These are phyloP conservation scores for Colletotrichum graminicola DNA, from an alignment of 2,329 filamentous ascomycete species.

Conservation along the genomic window DNA sequence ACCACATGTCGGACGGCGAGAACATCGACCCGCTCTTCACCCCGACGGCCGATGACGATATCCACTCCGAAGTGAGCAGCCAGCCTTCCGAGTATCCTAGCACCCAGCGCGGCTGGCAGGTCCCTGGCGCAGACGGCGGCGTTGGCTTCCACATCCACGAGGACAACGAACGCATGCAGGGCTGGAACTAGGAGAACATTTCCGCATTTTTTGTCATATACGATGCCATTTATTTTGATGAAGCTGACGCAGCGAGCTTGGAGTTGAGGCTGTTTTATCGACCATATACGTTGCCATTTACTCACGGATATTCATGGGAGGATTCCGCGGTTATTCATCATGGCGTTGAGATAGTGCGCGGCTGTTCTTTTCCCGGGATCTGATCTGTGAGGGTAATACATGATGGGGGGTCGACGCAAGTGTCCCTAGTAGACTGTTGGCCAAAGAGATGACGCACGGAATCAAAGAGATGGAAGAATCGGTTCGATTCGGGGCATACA, in stretches of 20 bases:
- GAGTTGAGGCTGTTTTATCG: conserved; percentile 28
- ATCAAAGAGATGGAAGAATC: not conserved
- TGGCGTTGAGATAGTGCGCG: conserved; percentile 31
- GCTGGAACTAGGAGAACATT: conserved; percentile 19
- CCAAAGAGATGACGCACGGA: not conserved
- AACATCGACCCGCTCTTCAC: conserved; percentile 60
- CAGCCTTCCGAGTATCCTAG: conserved; percentile 69
- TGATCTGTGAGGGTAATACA: not conserved
- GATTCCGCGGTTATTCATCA: conserved; percentile 6
- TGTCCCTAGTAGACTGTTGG: not conserved
- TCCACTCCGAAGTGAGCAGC: conserved; percentile 58
- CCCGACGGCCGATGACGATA: conserved; percentile 46
- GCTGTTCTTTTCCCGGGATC: conserved; percentile 2
- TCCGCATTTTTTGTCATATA: conserved; percentile 1
- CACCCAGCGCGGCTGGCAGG: conserved; percentile 58
- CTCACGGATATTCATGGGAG: conserved; percentile 4
- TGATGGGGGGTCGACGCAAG: not conserved
- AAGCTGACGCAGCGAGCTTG: conserved; percentile 39
- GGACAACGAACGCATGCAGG: conserved; percentile 47
- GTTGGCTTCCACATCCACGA: conserved; percentile 57
- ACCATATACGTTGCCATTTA: conserved; percentile 30
- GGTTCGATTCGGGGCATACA: not conserved
- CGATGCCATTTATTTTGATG: conserved; percentile 26
- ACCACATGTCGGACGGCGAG: conserved; percentile 61
- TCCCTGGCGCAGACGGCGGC: conserved; percentile 45